Conservation (phyloP, 495 filamentous ascomycete species). For the Delitschia confertaspora region DNA sequence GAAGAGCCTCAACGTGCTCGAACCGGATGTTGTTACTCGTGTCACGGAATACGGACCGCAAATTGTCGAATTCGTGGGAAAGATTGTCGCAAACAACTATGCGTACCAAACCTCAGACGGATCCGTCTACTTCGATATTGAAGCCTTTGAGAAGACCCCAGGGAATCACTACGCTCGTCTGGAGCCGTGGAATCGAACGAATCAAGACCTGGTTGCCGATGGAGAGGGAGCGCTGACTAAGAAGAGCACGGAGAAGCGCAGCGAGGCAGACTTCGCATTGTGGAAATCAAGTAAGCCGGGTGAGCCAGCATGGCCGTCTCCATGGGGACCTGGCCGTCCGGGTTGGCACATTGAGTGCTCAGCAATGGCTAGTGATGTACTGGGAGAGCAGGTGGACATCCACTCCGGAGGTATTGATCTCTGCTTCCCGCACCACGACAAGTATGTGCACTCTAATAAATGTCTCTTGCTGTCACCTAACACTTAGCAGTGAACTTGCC, state of each 20-base stretch:
- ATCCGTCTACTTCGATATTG: slow-evolving; percentile 91
- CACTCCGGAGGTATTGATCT: slow-evolving; percentile 92
- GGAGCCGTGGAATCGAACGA: slow-evolving; percentile 76
- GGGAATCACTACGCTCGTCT: slow-evolving; percentile 80
- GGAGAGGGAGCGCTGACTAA: slow-evolving; percentile 77
- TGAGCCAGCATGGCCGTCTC: slow-evolving; percentile 80
- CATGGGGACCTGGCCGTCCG: slow-evolving; percentile 80
- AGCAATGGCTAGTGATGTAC: slow-evolving; percentile 81
- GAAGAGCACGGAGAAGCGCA: slow-evolving; percentile 57
- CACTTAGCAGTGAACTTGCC: slow-evolving; percentile 64
- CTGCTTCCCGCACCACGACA: slow-evolving; percentile 88
- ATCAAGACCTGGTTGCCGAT: slow-evolving; percentile 74
- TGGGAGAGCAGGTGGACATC: slow-evolving; percentile 79
- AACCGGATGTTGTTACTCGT: slow-evolving; percentile 71
- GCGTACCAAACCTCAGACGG: slow-evolving; percentile 74
- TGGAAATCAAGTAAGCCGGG: slow-evolving; percentile 92
- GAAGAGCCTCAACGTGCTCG: slow-evolving; percentile 72
- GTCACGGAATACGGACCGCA: slow-evolving; percentile 84
- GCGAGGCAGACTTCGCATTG: slow-evolving; percentile 76
- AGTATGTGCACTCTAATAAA: neutral
- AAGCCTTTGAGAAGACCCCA: slow-evolving; percentile 63
- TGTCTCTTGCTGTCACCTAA: neutral
- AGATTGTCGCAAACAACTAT: slow-evolving; percentile 74
- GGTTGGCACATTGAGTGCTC: slow-evolving; percentile 99
- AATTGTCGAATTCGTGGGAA: slow-evolving; percentile 69